Evolutionary conservation across 2,329 filamentous ascomycete species (phyloP), one percentile per base, ranked within the genome.

Genomic region (Pezicula rhizophila): DNA sequence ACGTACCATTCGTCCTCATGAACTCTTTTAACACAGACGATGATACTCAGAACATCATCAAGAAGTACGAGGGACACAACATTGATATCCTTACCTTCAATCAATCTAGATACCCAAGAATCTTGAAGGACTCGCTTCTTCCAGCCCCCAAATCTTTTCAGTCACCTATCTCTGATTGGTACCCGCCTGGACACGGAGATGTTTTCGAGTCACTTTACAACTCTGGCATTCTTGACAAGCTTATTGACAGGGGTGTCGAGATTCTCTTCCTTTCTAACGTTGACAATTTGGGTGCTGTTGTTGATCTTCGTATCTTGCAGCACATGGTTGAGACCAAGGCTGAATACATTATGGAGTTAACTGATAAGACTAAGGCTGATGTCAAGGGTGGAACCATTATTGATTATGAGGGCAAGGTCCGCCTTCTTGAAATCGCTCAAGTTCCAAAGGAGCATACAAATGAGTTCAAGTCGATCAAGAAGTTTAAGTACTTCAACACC

Each of bases 401-500:
- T 66, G 92, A 99, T 77, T 96, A 96, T 74, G 93, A 99, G 70
- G 92, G 92, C 65, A 91, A 88, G 50, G 92, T 95, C 61, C 91
- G 93, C 67, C 86, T 99, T 59, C 87, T 99, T 46, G 93, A 99
- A 78, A 96, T 99, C 64, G 93, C 93, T 12, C 93, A 99, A 79
- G 93, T 99, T 33, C 93, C 93, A 73, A 99, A 97, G 84, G 89
- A 99, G 79, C 93, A 99, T 75, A 89, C 93, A 70, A 97, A 99
- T 76, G 93, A 99, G 77, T 99, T 99, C 89, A 99, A 99, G 85
- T 96, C 91, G 43, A 99, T 99, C 80, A 99, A 99, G 86, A 99
- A 99, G 82, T 99, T 99, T 87, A 96, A 95, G 82, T 99, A 99
- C 84, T 99, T 99, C 86, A 99, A 99, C 84, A 99, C 93, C 73